Evolutionary conservation across 192 early-diverging fungal species (phyloP).

Genomic region (Tieghemiomyces parasiticus): DNA sequence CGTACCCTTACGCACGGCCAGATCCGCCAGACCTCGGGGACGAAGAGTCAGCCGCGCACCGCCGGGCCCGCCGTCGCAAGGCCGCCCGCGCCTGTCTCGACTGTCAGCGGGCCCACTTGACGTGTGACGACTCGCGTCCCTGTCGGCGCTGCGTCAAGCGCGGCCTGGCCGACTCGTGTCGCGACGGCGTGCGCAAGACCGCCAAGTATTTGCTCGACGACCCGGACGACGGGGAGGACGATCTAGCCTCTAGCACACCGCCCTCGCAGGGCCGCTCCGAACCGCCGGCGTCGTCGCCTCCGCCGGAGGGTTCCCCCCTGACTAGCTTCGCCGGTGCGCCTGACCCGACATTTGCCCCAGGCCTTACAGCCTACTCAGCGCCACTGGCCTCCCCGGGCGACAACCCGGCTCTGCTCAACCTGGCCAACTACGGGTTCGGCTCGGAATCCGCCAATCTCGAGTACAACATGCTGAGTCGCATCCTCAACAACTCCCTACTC

Average conservation of each 20-base stretch:
- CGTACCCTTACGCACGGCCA: too few relatives aligned
- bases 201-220: conserved; percentile 85
- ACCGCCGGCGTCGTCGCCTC: neutral
- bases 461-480: conserved; percentile 37
- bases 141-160: conserved; percentile 78
- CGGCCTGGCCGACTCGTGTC: conserved; percentile 55
- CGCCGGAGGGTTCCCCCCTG: neutral
- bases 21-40: neutral
- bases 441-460: conserved; percentile 81
- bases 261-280: neutral
- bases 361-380: neutral
- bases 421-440: conserved; percentile 38
- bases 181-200: conserved; percentile 75
- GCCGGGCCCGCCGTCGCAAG: conserved; percentile 22
- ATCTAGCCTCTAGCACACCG: neutral
- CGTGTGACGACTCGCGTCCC: conserved; percentile 54
- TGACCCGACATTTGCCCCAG: neutral
- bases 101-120: conserved; percentile 47
- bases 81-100: conserved; percentile 40
- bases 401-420: conserved; percentile 8
- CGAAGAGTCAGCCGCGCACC: neutral
- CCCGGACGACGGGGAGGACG: too few relatives aligned
- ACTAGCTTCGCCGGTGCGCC: neutral
- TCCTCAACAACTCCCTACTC: conserved; percentile 16
- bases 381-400: neutral